These are phyloP conservation scores for Colletotrichum sp. DNA, from an alignment of 2,329 filamentous ascomycete species.

Conservation along the genomic window DNA sequence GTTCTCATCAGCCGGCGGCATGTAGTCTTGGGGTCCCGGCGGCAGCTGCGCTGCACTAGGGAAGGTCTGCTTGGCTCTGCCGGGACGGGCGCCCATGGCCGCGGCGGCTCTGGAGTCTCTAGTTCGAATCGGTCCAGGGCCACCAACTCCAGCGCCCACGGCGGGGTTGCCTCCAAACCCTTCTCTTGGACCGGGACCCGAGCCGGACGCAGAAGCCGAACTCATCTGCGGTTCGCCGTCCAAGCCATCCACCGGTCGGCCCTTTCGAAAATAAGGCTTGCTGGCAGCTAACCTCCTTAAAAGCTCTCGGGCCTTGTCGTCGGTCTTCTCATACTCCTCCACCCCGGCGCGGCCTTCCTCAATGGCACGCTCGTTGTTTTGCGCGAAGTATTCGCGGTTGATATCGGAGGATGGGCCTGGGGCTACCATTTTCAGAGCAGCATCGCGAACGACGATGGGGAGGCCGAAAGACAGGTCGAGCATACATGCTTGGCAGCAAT, in stretches of 20 bases:
- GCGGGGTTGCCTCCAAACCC: conserved; percentile 47
- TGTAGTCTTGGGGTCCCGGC: conserved; percentile 83
- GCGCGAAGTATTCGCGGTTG: conserved; percentile 96
- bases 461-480: conserved; percentile 95
- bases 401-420: conserved; percentile 91
- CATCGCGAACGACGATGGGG: conserved; percentile 93
- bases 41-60: conserved; percentile 76
- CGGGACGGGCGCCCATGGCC: conserved; percentile 53
- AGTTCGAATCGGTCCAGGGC: conserved; percentile 80
- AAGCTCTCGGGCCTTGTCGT: conserved; percentile 93
- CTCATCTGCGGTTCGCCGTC: conserved; percentile 30
- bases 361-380: conserved; percentile 95
- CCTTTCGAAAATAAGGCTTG: conserved; percentile 94
- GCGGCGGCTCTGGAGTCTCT: conserved; percentile 63
- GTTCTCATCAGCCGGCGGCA: conserved; percentile 81
- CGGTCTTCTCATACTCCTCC: conserved; percentile 95
- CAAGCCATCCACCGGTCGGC: conserved; percentile 72
- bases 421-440: conserved; percentile 96
- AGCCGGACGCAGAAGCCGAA: conserved; percentile 34
- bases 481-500: conserved; percentile 99
- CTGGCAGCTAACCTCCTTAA: conserved; percentile 85
- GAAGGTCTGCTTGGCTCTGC: conserved; percentile 62
- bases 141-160: conserved; percentile 63
- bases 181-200: not conserved
- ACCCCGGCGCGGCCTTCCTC: conserved; percentile 86